A percentile compares a stretch with the other conserved stretches of the same genome.
These are phyloP conservation scores for Lodderomyces metapsilosis DNA, from an alignment of 1,139 yeast species.

Conservation along the genomic window DNA sequence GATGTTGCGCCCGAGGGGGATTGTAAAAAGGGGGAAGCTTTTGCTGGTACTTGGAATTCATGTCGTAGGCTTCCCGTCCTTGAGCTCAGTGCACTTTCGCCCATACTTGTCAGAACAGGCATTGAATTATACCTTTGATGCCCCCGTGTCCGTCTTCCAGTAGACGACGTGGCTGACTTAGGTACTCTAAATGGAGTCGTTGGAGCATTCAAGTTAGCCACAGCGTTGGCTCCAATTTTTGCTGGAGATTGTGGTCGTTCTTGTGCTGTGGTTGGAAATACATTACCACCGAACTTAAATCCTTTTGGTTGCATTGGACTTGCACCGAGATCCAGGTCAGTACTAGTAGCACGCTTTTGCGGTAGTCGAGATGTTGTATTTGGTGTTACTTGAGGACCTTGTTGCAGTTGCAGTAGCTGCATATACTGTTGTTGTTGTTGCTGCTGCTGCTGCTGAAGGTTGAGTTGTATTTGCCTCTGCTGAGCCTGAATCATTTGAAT, in stretches of 20 bases:
- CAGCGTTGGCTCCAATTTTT: slow-evolving; percentile 70
- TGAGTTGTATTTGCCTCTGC: slow-evolving; percentile 7
- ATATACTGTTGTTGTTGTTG: slow-evolving; percentile 7
- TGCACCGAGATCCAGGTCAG: slow-evolving; percentile 21
- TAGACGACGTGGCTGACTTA: slow-evolving; percentile 16
- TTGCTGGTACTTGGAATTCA: slow-evolving; percentile 7
- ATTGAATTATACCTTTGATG: slow-evolving; percentile 47
- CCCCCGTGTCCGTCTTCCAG: slow-evolving; percentile 12
- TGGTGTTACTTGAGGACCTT: slow-evolving; percentile 3
- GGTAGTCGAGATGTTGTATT: not conserved
- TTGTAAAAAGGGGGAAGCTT: slow-evolving; percentile 12
- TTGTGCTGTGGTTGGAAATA: slow-evolving; percentile 3
- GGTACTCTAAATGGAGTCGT: slow-evolving; percentile 25
- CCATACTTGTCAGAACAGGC: slow-evolving; percentile 30
- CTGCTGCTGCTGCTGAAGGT: slow-evolving; percentile 8
- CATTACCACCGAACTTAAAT: slow-evolving; percentile 40
- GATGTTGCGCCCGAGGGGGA: slow-evolving; percentile 31
- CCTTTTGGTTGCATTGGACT: slow-evolving; percentile 36
- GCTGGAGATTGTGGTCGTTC: slow-evolving; percentile 56
- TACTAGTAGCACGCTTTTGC: slow-evolving; percentile 10
- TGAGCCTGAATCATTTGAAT: slow-evolving; percentile 9
- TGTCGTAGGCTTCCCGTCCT: slow-evolving; percentile 7
- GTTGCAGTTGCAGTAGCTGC: slow-evolving; percentile 8
- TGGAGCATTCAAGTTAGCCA: slow-evolving; percentile 50
- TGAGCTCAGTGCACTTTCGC: slow-evolving; percentile 2